Conservation (phyloP, 2,329 filamentous ascomycete genomes). For the Colletotrichum neosansevieriae region DNA sequence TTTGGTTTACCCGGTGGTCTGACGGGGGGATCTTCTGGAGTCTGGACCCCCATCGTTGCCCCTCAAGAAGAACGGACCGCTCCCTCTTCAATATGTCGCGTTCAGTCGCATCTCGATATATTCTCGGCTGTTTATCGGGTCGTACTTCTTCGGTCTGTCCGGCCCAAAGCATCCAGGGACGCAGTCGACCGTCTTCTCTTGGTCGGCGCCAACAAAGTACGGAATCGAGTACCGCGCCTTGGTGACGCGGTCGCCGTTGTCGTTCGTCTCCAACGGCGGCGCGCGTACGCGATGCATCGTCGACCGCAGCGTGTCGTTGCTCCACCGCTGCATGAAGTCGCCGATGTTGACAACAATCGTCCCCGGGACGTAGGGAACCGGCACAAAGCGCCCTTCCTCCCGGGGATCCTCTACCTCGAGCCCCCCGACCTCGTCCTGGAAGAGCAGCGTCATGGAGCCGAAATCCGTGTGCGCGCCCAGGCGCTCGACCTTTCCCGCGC, state of each 20-base stretch:
- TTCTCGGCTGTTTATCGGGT: conserved; percentile 51
- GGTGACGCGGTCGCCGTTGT: conserved; percentile 55
- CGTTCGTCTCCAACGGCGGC: conserved; percentile 35
- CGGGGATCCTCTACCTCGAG: conserved; percentile 58
- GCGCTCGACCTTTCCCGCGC: conserved; percentile 40
- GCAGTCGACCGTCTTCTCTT: conserved; percentile 63
- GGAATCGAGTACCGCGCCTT: conserved; percentile 69
- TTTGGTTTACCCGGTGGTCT: background rate
- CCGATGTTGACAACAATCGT: conserved; percentile 54
- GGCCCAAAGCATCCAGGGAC: conserved; percentile 59
- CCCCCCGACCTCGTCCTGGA: conserved; percentile 59
- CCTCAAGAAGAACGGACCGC: background rate
- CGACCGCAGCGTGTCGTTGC: conserved; percentile 51
- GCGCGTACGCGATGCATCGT: conserved; percentile 47
- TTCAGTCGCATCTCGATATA: conserved; percentile 47
- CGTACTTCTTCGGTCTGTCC: conserved; percentile 61
- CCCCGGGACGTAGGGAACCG: conserved; percentile 46
- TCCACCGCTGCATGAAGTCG: conserved; percentile 55
- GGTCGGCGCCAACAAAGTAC: conserved; percentile 67
- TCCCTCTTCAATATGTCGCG: conserved; percentile 39
- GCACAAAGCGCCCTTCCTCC: conserved; percentile 51
- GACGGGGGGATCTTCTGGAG: background rate
- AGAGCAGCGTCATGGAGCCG: conserved; percentile 59
- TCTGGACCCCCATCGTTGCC: background rate
- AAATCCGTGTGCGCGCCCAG: conserved; percentile 49